Percentiles rank a stretch among this genome's conserved stretches.
These are phyloP conservation scores for Glonium stellatum DNA, from an alignment of 495 filamentous ascomycete species.

Conservation along the genomic window DNA sequence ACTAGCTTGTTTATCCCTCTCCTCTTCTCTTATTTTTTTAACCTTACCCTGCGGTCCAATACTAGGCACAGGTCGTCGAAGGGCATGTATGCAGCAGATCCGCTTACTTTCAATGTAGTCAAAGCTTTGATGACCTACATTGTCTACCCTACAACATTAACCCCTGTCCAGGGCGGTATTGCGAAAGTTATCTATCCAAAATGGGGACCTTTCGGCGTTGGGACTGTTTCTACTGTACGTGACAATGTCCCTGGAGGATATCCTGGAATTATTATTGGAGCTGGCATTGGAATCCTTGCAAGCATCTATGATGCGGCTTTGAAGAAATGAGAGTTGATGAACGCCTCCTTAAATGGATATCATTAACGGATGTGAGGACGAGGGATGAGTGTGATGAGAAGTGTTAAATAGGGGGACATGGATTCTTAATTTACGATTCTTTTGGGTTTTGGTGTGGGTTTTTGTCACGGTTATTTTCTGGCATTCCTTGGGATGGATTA, in stretches of 20 bases:
- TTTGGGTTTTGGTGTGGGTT: neutral
- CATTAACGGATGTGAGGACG: neutral
- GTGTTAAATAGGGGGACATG: neutral
- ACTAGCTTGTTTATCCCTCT: conserved; percentile 65
- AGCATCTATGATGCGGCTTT: conserved; percentile 79
- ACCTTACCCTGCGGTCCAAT: conserved; percentile 54
- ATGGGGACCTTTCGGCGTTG: conserved; percentile 52
- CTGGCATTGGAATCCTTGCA: conserved; percentile 60
- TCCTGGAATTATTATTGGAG: conserved; percentile 61
- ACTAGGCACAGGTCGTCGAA: conserved; percentile 33
- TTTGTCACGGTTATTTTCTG: neutral
- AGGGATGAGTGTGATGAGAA: neutral
- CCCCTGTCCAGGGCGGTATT: neutral
- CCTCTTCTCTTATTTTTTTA: conserved; percentile 76
- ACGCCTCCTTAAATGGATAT: neutral
- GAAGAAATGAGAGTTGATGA: conserved; percentile 49
- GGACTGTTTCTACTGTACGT: conserved; percentile 55
- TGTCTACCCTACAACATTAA: conserved; percentile 46
- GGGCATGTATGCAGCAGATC: conserved; percentile 57
- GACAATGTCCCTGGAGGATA: conserved; percentile 63
- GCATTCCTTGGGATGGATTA: neutral
- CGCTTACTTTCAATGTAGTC: conserved; percentile 78
- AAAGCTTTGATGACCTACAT: conserved; percentile 75
- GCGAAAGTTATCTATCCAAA: conserved; percentile 48
- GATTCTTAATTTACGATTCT: neutral